Percentiles rank a stretch among this genome's conserved stretches.
Conservation (phyloP, 2,329 filamentous ascomycete genomes). For the Albophoma yamanashiensis region DNA sequence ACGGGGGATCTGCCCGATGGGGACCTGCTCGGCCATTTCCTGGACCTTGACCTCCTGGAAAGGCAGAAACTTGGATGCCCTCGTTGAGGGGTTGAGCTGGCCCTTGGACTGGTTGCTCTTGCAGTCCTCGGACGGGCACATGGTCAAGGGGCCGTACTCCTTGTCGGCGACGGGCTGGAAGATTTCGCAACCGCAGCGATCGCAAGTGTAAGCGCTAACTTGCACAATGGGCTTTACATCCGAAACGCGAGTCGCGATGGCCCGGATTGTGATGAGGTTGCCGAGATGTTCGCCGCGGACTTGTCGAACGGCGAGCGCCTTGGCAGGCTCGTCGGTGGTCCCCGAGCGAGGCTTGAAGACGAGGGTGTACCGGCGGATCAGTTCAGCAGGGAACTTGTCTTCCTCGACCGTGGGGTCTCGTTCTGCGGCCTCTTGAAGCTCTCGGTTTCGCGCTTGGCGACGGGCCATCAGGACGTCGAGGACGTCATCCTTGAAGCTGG, state of each 20-base stretch:
- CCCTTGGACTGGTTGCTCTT: constrained; percentile 84
- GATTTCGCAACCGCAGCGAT: constrained; percentile 91
- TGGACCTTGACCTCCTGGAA: constrained; percentile 99
- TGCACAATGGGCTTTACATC: constrained; percentile 97
- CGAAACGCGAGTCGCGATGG: constrained; percentile 89
- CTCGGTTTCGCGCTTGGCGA: constrained; percentile 75
- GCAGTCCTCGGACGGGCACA: constrained; percentile 87
- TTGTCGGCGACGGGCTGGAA: constrained; percentile 92
- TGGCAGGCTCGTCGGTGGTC: constrained; percentile 50
- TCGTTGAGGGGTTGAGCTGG: constrained; percentile 86
- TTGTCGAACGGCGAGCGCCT: constrained; percentile 78
- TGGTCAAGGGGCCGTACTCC: constrained; percentile 76
- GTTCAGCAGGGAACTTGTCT: constrained; percentile 79
- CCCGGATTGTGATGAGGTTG: constrained; percentile 84
- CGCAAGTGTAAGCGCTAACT: constrained; percentile 96
- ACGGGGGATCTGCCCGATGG: constrained; percentile 92
- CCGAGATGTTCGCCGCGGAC: constrained; percentile 90
- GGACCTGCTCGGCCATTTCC: constrained; percentile 98
- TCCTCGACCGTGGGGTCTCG: constrained; percentile 55
- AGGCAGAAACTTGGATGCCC: constrained; percentile 90
- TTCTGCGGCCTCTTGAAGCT: constrained; percentile 57
- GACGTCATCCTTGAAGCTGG: constrained; percentile 90
- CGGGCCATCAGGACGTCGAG: constrained; percentile 94
- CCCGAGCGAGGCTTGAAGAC: constrained; percentile 90
- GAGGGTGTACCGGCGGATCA: constrained; percentile 88